Conservation (phyloP, 176 grass and related monocot genomes). For the Juncus inflexus region DNA sequence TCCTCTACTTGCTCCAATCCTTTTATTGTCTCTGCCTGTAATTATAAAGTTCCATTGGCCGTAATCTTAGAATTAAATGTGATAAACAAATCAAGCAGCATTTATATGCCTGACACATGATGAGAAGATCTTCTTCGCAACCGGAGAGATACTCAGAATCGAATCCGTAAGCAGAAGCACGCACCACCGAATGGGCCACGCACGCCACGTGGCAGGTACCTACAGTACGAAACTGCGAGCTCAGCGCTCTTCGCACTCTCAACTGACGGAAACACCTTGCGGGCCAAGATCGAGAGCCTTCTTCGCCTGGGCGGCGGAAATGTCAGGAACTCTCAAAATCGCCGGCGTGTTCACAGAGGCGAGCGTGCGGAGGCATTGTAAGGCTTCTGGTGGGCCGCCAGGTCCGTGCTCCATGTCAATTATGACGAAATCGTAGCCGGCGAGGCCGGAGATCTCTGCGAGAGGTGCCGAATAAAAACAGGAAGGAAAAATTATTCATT, state of each 20-base stretch:
- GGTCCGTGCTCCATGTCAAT: slow-evolving; percentile 92
- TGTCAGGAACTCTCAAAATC: slow-evolving; percentile 65
- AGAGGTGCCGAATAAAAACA: no score
- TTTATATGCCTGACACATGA: slow-evolving; percentile 58
- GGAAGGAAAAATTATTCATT: no score
- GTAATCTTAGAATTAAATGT: no score
- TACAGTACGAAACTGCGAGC: slow-evolving; percentile 47
- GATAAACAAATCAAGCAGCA: no score
- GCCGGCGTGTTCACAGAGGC: slow-evolving; percentile 58
- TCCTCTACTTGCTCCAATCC: slow-evolving; percentile 62
- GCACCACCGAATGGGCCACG: slow-evolving; percentile 83
- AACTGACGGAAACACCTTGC: slow-evolving; percentile 68
- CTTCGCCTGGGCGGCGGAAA: slow-evolving; percentile 66
- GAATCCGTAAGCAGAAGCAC: slow-evolving; percentile 77
- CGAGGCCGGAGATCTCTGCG: slow-evolving; percentile 67
- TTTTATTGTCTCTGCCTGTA: slow-evolving; percentile 40
- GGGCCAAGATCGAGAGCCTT: slow-evolving; percentile 92
- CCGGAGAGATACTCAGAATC: slow-evolving; percentile 79
- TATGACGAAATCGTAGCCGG: slow-evolving; percentile 90
- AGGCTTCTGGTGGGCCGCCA: slow-evolving; percentile 65
- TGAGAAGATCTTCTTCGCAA: slow-evolving; percentile 72
- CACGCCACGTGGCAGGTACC: slow-evolving; percentile 71
- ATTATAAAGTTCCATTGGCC: not conserved
- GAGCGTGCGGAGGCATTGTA: slow-evolving; percentile 77
- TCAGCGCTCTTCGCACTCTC: slow-evolving; percentile 47